phyloP scores from a whole-genome alignment of 768 basidiomycete genomes.

The Suillus fuscotomentosus region DNA sequence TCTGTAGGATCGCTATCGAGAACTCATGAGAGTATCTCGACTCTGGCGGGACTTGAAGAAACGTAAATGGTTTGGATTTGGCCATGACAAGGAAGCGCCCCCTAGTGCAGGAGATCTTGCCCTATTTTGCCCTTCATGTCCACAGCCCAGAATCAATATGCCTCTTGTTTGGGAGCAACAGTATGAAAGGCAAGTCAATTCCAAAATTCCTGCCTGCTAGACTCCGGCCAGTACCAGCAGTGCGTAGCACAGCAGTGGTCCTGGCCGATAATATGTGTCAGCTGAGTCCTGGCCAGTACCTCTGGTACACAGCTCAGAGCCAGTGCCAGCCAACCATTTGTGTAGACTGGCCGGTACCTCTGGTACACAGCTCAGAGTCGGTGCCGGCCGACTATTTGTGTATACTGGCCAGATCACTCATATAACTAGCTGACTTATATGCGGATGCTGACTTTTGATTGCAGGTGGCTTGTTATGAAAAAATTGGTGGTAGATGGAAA shows the following conservation, averaged over 20 bases:
- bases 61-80: conserved; percentile 7
- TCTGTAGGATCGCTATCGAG: conserved; percentile 12
- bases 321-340: too few species aligned
- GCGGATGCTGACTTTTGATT: background rate
- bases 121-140: conserved; percentile 29
- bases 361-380: too few species aligned
- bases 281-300: too few species aligned
- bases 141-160: conserved; percentile 22
- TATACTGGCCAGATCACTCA: too few species aligned
- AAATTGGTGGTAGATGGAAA: conserved; percentile 11
- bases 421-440: too few species aligned
- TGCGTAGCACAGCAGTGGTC: too few species aligned
- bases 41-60: conserved; percentile 6
- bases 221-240: too few species aligned
- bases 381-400: too few species aligned
- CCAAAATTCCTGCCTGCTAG: too few species aligned
- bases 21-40: conserved; percentile 10
- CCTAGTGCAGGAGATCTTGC: conserved; percentile 10
- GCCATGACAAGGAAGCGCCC: conserved; percentile 7
- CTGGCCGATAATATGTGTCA: too few species aligned
- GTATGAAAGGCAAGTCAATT: conserved; percentile 3
- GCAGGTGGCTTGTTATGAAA: background rate
- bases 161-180: conserved; percentile 18
- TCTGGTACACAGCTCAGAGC: too few species aligned
- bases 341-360: too few species aligned